Conservation (phyloP, 176 grass and related monocot genomes). For the Carex littledalei region DNA sequence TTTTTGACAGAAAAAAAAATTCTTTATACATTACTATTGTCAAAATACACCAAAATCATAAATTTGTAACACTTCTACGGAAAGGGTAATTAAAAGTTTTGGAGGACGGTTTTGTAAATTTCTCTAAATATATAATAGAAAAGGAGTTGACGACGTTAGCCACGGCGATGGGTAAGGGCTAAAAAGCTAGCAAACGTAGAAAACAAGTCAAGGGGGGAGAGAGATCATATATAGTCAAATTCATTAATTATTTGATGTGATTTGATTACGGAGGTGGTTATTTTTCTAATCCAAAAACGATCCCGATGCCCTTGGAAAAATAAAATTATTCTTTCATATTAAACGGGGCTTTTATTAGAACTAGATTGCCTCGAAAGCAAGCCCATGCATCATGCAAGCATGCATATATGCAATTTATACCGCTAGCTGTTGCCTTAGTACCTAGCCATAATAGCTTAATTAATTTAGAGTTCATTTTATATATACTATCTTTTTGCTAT, state of each 20-base stretch:
- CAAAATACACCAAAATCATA: background rate
- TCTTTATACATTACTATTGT: background rate
- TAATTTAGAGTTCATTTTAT: background rate
- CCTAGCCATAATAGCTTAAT: conserved; percentile 7
- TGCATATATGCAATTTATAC: conserved; percentile 1
- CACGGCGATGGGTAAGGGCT: conserved; percentile 66
- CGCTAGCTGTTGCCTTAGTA: background rate
- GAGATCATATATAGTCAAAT: background rate
- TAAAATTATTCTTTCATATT: conserved; percentile 23
- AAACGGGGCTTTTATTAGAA: conserved; percentile 9
- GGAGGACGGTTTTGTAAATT: background rate
- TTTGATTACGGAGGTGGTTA: conserved; percentile 32
- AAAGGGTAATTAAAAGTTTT: background rate
- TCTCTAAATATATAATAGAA: background rate
- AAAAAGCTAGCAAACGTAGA: conserved; percentile 72
- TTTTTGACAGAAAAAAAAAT: too few relatives aligned
- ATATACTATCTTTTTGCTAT: background rate
- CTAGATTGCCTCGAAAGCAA: conserved; percentile 43
- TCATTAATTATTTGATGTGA: conserved; percentile 15
- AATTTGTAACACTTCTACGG: background rate
- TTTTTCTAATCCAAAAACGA: conserved; percentile 75
- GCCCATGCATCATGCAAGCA: conserved; percentile 15
- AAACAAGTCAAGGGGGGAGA: conserved; percentile 57
- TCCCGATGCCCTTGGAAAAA: conserved; percentile 54
- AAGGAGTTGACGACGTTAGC: conserved; percentile 91